These are phyloP conservation scores for Fusarium torulosum DNA, from an alignment of 2,329 filamentous ascomycete genomes.

Conservation along the genomic window DNA sequence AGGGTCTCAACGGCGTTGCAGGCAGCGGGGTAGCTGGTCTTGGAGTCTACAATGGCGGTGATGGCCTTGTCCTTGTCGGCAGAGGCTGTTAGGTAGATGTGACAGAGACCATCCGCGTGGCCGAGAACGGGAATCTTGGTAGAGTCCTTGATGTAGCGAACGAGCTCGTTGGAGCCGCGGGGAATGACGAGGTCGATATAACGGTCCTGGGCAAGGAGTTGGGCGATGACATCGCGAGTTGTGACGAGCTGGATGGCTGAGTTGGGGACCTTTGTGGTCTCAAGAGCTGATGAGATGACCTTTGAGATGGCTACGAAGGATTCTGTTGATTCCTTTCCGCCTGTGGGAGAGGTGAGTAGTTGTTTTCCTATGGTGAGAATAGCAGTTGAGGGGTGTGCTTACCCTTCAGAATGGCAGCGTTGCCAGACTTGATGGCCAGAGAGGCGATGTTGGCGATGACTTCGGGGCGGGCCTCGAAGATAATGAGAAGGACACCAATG, in stretches of 20 bases:
- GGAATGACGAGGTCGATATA: conserved; percentile 97
- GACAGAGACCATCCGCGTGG: conserved; percentile 94
- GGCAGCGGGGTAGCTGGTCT: conserved; percentile 93
- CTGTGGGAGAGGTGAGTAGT: conserved; percentile 53
- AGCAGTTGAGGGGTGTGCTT: conserved; percentile 54
- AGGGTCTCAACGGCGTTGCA: conserved; percentile 96
- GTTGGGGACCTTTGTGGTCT: conserved; percentile 80
- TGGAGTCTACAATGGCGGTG: conserved; percentile 87
- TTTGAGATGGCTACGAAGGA: conserved; percentile 93
- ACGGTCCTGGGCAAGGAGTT: conserved; percentile 86
- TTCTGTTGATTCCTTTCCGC: conserved; percentile 93
- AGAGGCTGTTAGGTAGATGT: conserved; percentile 84
- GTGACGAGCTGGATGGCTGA: conserved; percentile 93
- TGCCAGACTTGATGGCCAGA: conserved; percentile 95
- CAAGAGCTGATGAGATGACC: conserved; percentile 84
- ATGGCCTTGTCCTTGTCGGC: conserved; percentile 79
- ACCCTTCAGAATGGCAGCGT: conserved; percentile 96
- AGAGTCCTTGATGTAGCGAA: conserved; percentile 87
- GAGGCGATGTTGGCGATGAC: conserved; percentile 99
- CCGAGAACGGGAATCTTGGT: conserved; percentile 96
- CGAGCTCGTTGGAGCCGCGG: conserved; percentile 88
- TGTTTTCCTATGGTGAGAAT: too few species aligned
- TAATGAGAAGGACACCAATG: conserved; percentile 97
- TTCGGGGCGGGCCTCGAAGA: conserved; percentile 97
- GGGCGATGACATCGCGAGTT: conserved; percentile 88